These are phyloP conservation scores for Vitis amurensis DNA, from an alignment of 164 flowering plant genomes.

Conservation along the genomic window DNA sequence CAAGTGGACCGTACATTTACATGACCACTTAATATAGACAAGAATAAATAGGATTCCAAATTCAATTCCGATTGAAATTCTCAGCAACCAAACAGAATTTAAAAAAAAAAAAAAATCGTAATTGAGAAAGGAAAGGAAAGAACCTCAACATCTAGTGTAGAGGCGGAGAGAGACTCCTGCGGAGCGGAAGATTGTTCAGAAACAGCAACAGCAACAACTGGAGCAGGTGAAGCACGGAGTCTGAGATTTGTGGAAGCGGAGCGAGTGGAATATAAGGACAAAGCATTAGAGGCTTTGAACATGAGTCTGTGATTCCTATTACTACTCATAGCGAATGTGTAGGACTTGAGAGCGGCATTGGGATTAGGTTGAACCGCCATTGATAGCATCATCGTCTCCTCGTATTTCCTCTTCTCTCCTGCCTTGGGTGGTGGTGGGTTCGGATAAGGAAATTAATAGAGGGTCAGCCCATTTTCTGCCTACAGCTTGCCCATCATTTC, in stretches of 20 bases:
- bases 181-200: not conserved
- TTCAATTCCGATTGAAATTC: too few relatives aligned
- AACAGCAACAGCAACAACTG: constrained; percentile 4
- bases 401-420: too few relatives aligned
- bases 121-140: not conserved
- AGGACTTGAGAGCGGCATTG: constrained; percentile 3
- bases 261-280: not conserved
- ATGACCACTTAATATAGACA: too few relatives aligned
- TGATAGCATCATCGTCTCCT: constrained; percentile 1
- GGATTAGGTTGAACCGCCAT: constrained; percentile 8
- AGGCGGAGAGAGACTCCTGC: not conserved
- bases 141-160: constrained; percentile 2
- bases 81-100: not conserved
- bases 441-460: too few relatives aligned
- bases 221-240: not conserved
- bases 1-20: too few relatives aligned
- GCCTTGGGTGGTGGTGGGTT: too few relatives aligned
- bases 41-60: too few relatives aligned
- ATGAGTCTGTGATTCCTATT: not conserved
- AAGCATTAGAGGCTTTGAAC: constrained; percentile 10
- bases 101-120: not conserved
- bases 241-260: not conserved
- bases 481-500: too few relatives aligned
- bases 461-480: too few relatives aligned
- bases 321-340: not conserved